A percentile compares a stretch with the other conserved stretches of the same genome.
Conservation (phyloP, 2,329 filamentous ascomycete species). For the Alternaria ethzedia region DNA sequence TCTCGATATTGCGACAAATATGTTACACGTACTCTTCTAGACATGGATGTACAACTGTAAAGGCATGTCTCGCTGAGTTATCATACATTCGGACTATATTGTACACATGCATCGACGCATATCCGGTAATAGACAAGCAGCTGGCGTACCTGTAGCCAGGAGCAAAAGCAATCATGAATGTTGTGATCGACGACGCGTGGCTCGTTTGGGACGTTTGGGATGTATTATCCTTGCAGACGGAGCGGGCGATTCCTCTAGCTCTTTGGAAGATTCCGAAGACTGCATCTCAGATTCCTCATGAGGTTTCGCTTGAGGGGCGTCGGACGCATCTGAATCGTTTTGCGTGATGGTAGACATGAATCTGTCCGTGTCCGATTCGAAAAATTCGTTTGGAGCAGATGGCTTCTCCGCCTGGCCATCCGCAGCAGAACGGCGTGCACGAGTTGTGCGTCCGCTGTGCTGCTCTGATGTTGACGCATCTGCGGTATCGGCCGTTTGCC, state of each 20-base stretch:
- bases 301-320: neutral
- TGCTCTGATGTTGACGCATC: neutral
- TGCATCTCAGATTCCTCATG: neutral
- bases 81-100: neutral
- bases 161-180: neutral
- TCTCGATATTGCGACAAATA: neutral
- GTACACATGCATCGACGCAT: neutral
- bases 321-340: neutral
- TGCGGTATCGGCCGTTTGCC: neutral
- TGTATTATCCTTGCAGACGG: neutral
- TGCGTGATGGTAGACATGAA: neutral
- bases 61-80: neutral
- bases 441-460: neutral
- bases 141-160: neutral
- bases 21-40: neutral
- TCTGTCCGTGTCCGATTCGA: neutral
- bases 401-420: neutral
- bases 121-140: neutral
- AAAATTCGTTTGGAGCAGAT: neutral
- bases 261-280: neutral
- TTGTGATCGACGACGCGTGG: neutral
- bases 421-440: neutral
- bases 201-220: neutral
- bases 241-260: neutral
- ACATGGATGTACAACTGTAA: neutral